Evolutionary conservation across 495 filamentous ascomycete genomes (phyloP), one percentile per base, ranked within the genome.

Genomic region (Neohortaea acidophila): DNA sequence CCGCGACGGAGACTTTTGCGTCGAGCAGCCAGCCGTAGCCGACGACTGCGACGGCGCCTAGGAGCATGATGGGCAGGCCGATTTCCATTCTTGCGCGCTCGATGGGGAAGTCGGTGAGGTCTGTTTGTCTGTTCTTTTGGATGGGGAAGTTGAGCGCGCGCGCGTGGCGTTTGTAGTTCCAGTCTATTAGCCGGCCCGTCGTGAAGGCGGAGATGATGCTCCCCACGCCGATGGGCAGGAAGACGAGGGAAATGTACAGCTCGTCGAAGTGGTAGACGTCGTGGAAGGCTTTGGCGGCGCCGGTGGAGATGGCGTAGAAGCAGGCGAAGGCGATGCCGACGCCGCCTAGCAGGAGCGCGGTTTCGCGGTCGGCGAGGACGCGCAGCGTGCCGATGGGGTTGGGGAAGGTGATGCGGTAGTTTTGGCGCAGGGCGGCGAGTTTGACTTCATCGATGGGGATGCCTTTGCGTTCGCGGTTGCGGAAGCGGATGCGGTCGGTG

Each of bases 1-100:
- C 61, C 1, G 62, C 55, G 3, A 71, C 48, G 2, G 49, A 34
- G 1, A 56, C 50, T 11, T 47, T 40, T 22, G 48, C 51, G 9
- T 64, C 24, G 49, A 68, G 59, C 1, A 61, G 49, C 67, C 68
- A 72, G 25, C 64, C 63, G 45, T 68, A 72, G 0, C 53, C 52
- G n/a, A 68, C 43, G 10, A 66, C 43, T 1, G 46, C 49, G 3
- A 48, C 52, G 20, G 57, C 51, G 23, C 56, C 57, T 21, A 64
- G 47, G 14, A 61, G 41, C 3, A 58, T 48, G n/a, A 69, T 38
- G 6, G 59, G 56, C 5, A 65, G 33, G 0, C 52, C 50, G 23
- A 66, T 48, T 14, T 54, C 27, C 6, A 72, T 48, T 0, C 66
- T 58, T 0, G 57, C 60, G 14, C 37, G 45, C 59, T 70, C 53